Base-by-base conservation (phyloP, 176 grass and related monocot species). In the Rhynchospora tenuis region DNA sequence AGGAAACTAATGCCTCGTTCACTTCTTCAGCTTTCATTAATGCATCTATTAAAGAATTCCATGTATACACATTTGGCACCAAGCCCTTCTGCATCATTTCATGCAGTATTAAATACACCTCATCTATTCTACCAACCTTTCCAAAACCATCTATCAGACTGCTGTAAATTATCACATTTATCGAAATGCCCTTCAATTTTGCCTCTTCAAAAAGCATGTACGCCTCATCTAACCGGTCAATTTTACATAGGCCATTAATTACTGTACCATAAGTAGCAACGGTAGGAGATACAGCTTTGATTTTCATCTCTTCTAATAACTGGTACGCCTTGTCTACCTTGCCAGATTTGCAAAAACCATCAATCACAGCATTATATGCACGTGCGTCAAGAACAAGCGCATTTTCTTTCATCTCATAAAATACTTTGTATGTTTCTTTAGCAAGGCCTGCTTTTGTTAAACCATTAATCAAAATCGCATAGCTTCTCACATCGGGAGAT, bases 191-290 rank as follows among this genome's bases (percentile, higher is more conserved):
- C 84, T 93, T 90, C 3, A 84, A 93, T 89, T 98, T 98, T 63
- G 96, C 96, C 90, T 98, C 96, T 87, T 98, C 93, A 80, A 93
- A 98, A 84, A 98, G 88, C 96, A 98, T 91, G 66, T 95, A 98
- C 62, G 93, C 89, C 85, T 98, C 96, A 87, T 98, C 93, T 82
- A 98, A 90, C 87, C 96, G 88, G 84, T 91, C 93, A 84, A 98
- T 95, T 87, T 98, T 98, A 60, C 91, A 89, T 42, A 98, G 81
- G 77, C 96, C 93, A 95, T 98, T 91, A 80, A 98, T 85, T 46
- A 98, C 86, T 20, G 93, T 81, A 65, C 96, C 96, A 90, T 98
- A 95, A 27, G 96, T 95, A 84, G 86, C 89, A 75, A 95, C 86
- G 26, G 92, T 98, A 47, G 91, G 93, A 84, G 50, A 70, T 68